These are phyloP conservation scores for Mesembryanthemum crystallinum DNA, from an alignment of 148 eudicot species.

Conservation along the genomic window DNA sequence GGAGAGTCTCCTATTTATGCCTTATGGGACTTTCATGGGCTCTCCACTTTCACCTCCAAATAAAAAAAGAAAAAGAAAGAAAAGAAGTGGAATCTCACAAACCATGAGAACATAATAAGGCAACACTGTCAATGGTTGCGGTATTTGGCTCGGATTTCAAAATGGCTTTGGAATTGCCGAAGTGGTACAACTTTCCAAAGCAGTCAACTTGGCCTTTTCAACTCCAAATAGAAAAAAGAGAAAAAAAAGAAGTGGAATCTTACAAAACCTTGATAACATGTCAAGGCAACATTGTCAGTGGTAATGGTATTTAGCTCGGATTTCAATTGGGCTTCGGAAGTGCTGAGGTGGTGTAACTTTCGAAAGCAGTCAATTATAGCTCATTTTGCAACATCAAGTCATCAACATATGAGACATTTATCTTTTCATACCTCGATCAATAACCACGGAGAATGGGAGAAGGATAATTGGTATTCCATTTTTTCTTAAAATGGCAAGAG, in stretches of 20 bases:
- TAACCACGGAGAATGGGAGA: neutral
- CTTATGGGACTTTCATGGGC: neutral
- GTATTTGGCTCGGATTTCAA: neutral
- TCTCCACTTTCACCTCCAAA: neutral
- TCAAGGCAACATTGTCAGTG: neutral
- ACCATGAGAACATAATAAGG: neutral
- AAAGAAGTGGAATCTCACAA: neutral
- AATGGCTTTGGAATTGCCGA: too few species aligned
- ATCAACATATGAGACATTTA: neutral
- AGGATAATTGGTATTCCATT: neutral
- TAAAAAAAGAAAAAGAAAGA: too few species aligned
- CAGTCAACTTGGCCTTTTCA: too few species aligned
- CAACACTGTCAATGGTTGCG: neutral
- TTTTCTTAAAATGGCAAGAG: neutral
- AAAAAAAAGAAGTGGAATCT: too few species aligned
- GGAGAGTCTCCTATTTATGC: neutral
- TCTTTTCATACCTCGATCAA: too few species aligned
- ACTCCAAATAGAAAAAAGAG: too few species aligned
- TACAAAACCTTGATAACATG: too few species aligned
- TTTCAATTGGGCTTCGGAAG: too few species aligned
- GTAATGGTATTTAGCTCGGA: neutral
- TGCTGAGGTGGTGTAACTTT: too few species aligned
- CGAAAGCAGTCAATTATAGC: too few species aligned
- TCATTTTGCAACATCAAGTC: neutral
- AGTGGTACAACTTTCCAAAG: too few species aligned